Conservation (phyloP, 805 yeast species). For the Saccharomycopsis malanga region DNA sequence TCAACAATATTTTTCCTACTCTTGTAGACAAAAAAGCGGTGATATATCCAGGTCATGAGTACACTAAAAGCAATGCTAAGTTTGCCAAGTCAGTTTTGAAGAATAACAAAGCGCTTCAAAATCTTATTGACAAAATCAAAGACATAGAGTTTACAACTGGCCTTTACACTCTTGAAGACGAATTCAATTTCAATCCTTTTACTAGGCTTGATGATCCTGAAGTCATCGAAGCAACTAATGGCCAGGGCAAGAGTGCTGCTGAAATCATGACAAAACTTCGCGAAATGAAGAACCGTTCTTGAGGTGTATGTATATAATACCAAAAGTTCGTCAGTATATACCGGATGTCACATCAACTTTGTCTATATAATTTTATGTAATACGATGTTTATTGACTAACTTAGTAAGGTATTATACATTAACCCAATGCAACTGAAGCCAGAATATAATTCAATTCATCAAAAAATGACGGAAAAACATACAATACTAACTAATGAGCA, state of each 20-base stretch:
- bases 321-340: too few relatives aligned
- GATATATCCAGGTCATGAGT: constrained; percentile 95
- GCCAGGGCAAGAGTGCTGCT: constrained; percentile 32
- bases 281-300: constrained; percentile 54
- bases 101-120: constrained; percentile 31
- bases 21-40: constrained; percentile 58
- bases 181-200: constrained; percentile 79
- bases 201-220: constrained; percentile 66
- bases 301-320: too few relatives aligned
- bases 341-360: too few relatives aligned
- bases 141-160: constrained; percentile 78
- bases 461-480: too few relatives aligned
- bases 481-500: too few relatives aligned
- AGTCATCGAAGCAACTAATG: constrained; percentile 54
- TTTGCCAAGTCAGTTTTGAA: constrained; percentile 64
- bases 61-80: constrained; percentile 72
- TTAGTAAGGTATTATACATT: too few relatives aligned
- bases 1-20: constrained; percentile 49
- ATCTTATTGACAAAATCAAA: constrained; percentile 44
- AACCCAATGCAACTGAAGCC: too few relatives aligned
- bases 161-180: constrained; percentile 75
- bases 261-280: constrained; percentile 71
- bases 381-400: too few relatives aligned
- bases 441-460: too few relatives aligned
- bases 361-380: too few relatives aligned